phyloP scores from a whole-genome alignment of 176 grass and related monocot genomes.

The Juncus effusus region DNA sequence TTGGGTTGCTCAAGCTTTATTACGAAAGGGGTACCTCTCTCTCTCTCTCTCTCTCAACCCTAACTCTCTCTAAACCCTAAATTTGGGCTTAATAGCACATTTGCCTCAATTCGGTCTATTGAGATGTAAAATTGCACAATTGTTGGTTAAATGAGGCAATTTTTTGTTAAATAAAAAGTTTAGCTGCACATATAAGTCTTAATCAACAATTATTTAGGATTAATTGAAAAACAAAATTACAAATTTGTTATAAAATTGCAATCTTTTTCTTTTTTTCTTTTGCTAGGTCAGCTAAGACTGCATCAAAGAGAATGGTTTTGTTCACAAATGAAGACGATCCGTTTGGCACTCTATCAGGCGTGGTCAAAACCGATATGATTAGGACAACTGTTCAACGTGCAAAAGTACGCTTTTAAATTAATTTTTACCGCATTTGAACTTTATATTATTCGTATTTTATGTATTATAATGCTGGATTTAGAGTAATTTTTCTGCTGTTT shows the following conservation, averaged over 20 bases:
- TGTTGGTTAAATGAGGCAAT: no score
- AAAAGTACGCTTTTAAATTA: slow-evolving; percentile 38
- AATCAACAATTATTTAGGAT: no score
- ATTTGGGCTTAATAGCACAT: not conserved
- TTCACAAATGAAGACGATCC: slow-evolving; percentile 98
- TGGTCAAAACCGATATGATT: slow-evolving; percentile 80
- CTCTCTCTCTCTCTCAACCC: not conserved
- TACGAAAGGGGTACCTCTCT: slow-evolving; percentile 75
- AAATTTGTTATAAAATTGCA: no score
- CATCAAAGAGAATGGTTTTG: slow-evolving; percentile 75
- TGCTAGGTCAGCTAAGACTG: slow-evolving; percentile 66
- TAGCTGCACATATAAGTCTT: no score
- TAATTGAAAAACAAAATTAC: no score
- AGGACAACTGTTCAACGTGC: slow-evolving; percentile 81
- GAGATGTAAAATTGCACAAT: no score
- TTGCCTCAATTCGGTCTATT: not conserved
- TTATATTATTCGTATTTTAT: not conserved
- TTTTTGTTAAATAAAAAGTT: no score
- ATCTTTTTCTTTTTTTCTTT: not conserved
- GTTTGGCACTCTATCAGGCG: slow-evolving; percentile 64
- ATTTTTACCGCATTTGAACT: not conserved
- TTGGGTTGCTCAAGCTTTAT: slow-evolving; percentile 81
- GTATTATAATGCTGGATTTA: no score
- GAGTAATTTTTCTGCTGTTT: no score
- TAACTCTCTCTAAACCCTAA: no score